phyloP scores from a whole-genome alignment of 2,329 filamentous ascomycete species.

The Arachnomyces sp. region DNA sequence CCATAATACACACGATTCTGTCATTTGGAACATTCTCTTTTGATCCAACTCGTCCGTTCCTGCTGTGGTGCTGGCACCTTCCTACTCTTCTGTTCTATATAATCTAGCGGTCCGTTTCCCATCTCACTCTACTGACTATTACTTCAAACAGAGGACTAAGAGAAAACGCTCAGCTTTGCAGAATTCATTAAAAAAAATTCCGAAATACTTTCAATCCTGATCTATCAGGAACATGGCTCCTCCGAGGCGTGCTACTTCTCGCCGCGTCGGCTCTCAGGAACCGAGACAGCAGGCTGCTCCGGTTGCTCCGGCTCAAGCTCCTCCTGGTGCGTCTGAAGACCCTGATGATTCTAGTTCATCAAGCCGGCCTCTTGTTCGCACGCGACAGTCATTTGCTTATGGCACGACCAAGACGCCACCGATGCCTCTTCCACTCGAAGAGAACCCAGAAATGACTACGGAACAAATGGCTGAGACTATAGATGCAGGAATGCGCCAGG shows the following conservation, averaged over 20 bases:
- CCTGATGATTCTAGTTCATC: conserved; percentile 20
- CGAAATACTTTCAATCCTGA: not conserved
- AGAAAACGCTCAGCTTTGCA: too few relatives aligned
- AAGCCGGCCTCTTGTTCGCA: conserved; percentile 29
- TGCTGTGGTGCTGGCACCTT: too few relatives aligned
- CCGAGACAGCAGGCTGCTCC: conserved; percentile 1
- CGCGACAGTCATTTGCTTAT: conserved; percentile 35
- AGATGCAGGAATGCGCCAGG: conserved; percentile 21
- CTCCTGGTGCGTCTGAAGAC: conserved; percentile 8
- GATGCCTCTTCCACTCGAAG: conserved; percentile 28
- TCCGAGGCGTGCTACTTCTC: not conserved
- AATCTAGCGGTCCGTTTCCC: too few relatives aligned
- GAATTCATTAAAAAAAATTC: too few relatives aligned
- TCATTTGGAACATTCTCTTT: too few relatives aligned
- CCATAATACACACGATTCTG: too few relatives aligned
- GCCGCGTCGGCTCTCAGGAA: not conserved
- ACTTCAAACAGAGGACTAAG: too few relatives aligned
- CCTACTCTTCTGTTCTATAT: too few relatives aligned
- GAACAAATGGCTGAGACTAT: conserved; percentile 27
- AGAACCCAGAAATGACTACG: conserved; percentile 23
- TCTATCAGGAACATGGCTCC: not conserved
- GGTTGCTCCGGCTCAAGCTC: not conserved
- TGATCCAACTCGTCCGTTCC: too few relatives aligned
- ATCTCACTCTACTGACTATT: too few relatives aligned
- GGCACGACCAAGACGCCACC: conserved; percentile 29